Percentiles rank a stretch among this genome's conserved stretches.
phyloP scores from a whole-genome alignment of 805 yeast species.

The Danielozyma ontarioensis region DNA sequence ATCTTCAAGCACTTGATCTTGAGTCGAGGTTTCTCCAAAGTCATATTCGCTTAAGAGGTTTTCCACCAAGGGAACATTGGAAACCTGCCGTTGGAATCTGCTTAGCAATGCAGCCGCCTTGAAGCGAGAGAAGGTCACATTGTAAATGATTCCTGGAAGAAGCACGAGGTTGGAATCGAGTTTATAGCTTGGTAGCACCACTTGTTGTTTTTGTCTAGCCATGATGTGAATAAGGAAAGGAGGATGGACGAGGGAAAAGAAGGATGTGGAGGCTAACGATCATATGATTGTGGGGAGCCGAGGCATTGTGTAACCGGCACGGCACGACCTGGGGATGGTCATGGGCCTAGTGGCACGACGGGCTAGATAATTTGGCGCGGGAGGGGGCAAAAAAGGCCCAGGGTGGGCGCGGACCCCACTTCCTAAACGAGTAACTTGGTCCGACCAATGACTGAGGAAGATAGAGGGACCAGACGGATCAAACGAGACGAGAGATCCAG shows the following conservation, averaged over 20 bases:
- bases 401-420: too few species aligned
- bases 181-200: conserved; percentile 35
- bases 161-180: conserved; percentile 44
- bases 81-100: conserved; percentile 29
- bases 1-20: conserved; percentile 3
- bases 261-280: not conserved
- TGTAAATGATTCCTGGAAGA: conserved; percentile 59
- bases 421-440: too few species aligned
- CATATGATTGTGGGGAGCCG: not conserved
- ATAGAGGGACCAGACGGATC: too few species aligned
- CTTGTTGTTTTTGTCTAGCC: conserved; percentile 5
- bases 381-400: too few species aligned
- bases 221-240: too few species aligned
- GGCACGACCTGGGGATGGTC: too few species aligned
- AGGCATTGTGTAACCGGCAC: too few species aligned
- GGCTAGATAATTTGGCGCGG: too few species aligned
- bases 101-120: conserved; percentile 45
- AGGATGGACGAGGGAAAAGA: not conserved
- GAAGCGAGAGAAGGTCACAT: conserved; percentile 45
- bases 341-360: too few species aligned
- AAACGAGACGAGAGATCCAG: too few species aligned
- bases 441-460: too few species aligned
- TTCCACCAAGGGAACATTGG: conserved; percentile 22
- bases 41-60: conserved; percentile 32
- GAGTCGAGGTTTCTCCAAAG: conserved; percentile 17